A percentile compares a stretch with the other conserved stretches of the same genome.
Conservation (phyloP, 495 filamentous ascomycete species). For the Aspergillus ellipticus region DNA sequence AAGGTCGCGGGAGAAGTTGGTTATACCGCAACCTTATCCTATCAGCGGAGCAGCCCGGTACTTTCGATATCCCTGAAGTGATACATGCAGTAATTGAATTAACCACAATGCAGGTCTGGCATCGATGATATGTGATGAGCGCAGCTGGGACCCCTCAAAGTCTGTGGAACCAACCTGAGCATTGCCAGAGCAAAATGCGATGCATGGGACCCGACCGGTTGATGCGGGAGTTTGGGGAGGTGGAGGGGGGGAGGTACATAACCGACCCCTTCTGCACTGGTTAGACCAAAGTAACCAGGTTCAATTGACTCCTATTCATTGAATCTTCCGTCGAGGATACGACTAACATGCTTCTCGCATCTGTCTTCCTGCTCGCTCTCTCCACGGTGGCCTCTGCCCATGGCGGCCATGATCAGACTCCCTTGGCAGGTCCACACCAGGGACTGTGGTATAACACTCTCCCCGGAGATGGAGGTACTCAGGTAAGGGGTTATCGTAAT, state of each 20-base stretch:
- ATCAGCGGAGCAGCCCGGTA: not conserved
- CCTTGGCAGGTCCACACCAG: conserved; percentile 55
- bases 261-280: too few relatives aligned
- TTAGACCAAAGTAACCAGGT: too few relatives aligned
- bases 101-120: too few relatives aligned
- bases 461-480: conserved; percentile 65
- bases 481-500: conserved; percentile 34
- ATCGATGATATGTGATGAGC: too few relatives aligned
- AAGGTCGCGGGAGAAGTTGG: conserved; percentile 12
- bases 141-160: too few relatives aligned
- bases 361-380: conserved; percentile 23
- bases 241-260: too few relatives aligned
- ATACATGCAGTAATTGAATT: too few relatives aligned
- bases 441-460: conserved; percentile 62
- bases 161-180: too few relatives aligned
- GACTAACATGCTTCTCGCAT: conserved; percentile 17
- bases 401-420: conserved; percentile 49
- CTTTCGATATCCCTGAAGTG: too few relatives aligned
- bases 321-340: not conserved
- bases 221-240: too few relatives aligned
- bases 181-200: too few relatives aligned
- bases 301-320: not conserved
- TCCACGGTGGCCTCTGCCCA: conserved; percentile 46
- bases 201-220: too few relatives aligned
- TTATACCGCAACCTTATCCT: not conserved